Evolutionary conservation across 192 early-diverging fungal species (phyloP).

Genomic region (Backusella circina): DNA sequence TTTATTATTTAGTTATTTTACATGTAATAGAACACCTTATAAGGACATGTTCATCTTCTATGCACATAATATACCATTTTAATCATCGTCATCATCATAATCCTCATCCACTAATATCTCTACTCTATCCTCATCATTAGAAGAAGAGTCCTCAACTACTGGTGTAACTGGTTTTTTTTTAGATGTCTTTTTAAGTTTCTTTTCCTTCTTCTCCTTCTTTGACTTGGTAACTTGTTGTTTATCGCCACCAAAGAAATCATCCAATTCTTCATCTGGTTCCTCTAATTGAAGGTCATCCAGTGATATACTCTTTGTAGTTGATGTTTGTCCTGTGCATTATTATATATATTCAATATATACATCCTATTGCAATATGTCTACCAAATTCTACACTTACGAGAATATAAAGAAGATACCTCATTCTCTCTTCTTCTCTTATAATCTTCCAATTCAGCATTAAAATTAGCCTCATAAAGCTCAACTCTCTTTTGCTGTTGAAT

Average conservation of each 20-base stretch:
- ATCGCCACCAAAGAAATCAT: background rate
- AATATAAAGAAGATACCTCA: slow-evolving; percentile 26
- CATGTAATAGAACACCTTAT: too few relatives aligned
- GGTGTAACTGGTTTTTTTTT: background rate
- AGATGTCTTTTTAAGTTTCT: background rate
- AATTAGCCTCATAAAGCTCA: slow-evolving; percentile 32
- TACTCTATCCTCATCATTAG: background rate
- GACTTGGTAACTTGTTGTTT: too few relatives aligned
- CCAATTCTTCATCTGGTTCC: slow-evolving; percentile 1
- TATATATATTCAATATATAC: background rate
- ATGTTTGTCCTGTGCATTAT: background rate
- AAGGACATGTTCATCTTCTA: too few relatives aligned
- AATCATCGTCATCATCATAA: slow-evolving; percentile 12
- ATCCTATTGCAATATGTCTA: background rate
- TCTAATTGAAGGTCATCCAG: slow-evolving; percentile 16
- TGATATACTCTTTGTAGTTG: background rate
- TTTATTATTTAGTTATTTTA: too few relatives aligned
- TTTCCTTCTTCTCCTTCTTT: background rate
- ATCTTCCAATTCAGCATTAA: slow-evolving; percentile 33
- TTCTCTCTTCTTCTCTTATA: slow-evolving; percentile 27
- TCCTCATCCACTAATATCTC: slow-evolving; percentile 26
- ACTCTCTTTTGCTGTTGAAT: slow-evolving; percentile 21
- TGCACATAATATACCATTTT: background rate
- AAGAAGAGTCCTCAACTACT: background rate
- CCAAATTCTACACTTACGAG: slow-evolving; percentile 12